Conservation (phyloP, 371 early-diverging fungal species). For the Homolaphlyctis polyrhiza region DNA sequence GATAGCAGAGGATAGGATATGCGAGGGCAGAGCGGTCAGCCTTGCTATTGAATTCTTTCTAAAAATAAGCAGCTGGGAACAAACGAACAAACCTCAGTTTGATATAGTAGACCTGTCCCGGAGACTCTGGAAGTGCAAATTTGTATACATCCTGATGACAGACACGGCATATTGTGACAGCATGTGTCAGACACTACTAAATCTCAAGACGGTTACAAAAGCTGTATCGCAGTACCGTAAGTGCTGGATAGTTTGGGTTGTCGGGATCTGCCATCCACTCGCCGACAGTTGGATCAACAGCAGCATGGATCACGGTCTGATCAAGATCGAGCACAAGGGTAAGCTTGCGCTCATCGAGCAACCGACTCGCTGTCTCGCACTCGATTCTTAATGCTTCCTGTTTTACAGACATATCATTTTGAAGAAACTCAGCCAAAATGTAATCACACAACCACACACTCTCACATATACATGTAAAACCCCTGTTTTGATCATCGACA, state of each 20-base stretch:
- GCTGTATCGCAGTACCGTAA: conserved; percentile 25
- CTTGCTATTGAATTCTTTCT: not conserved
- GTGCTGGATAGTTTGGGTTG: conserved; percentile 53
- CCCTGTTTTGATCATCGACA: not conserved
- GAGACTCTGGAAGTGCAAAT: conserved; percentile 69
- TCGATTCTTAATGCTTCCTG: conserved; percentile 83
- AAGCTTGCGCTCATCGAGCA: conserved; percentile 68
- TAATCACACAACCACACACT: too few relatives aligned
- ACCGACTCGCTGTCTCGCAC: conserved; percentile 57
- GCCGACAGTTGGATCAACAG: conserved; percentile 73
- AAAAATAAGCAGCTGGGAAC: not conserved
- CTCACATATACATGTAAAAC: too few relatives aligned
- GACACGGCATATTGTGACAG: conserved; percentile 10
- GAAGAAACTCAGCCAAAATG: too few relatives aligned
- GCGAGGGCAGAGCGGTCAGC: too few relatives aligned
- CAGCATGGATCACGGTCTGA: conserved; percentile 98
- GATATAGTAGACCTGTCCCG: conserved; percentile 70
- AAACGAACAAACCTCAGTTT: conserved; percentile 65
- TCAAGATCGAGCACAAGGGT: conserved; percentile 98
- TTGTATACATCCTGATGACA: conserved; percentile 56
- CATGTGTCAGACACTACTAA: not conserved
- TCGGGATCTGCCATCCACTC: conserved; percentile 73
- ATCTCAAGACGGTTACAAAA: too few relatives aligned
- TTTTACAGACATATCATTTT: too few relatives aligned
- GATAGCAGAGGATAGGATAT: too few relatives aligned